Base-by-base conservation (phyloP, 768 basidiomycete species). In the Lentinula edodes region DNA sequence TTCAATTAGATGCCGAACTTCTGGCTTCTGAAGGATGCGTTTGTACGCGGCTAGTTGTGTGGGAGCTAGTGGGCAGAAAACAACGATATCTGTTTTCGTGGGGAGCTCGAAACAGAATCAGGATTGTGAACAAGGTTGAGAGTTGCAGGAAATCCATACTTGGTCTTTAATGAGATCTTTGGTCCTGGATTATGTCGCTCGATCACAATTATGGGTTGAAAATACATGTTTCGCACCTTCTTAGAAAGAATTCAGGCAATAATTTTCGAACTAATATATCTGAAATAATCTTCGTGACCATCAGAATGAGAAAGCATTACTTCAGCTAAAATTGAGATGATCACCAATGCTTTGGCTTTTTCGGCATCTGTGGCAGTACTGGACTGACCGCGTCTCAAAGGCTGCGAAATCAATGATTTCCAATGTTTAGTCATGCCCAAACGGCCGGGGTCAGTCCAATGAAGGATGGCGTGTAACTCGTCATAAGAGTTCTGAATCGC, bases 381-480 rank as follows among this genome's bases (percentile, higher is more conserved):
- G 13, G 86, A 86, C 68, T 93, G 93, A 0, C 90, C 91, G 0
- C 72, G 66, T 12, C 79, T 84, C 65, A 94, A 72, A 0, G 91
- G 93, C 46, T 80, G 79, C 16, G 83, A 81, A 3, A 97, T 82
- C 64, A 80, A 88, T 4, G 80, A 79, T 48, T 86, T 82, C 94
- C 95, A 98, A 64, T 98, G 86, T 36, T 78, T 79, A 32, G 75
- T 69, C 0, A 84, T 86, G 0, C 95, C 96, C 8, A 96, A 72
- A 28, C 77, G 76, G 0, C 88, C 91, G 0, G 94, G 93, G 63
- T 88, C 90, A n/a, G 89, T 89, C 90, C 93, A 98, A 69, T 96
- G 86, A 36, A 98, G 74, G 38, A 99, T 86, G 0, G 92, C 91
- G 90, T 93, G 95, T 66, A 98, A 77, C 71, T 98, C 96, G 46